phyloP scores from a whole-genome alignment of 305 asterid genomes.

The Euphrasia arctica region DNA sequence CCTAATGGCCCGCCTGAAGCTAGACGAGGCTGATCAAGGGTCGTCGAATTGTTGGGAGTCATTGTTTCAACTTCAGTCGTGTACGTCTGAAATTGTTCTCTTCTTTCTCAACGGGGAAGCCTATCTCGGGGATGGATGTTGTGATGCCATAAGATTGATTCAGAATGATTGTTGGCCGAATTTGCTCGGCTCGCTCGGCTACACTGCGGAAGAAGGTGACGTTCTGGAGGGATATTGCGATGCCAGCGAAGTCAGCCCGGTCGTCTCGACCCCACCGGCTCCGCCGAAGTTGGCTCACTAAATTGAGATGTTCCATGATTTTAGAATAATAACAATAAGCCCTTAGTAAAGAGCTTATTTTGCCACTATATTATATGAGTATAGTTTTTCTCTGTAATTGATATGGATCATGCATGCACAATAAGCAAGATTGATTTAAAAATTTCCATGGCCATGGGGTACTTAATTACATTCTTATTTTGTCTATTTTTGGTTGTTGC shows the following conservation, averaged over 20 bases:
- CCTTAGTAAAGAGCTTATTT: background rate
- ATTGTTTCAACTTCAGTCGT: constrained; percentile 49
- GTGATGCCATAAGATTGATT: constrained; percentile 51
- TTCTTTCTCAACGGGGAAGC: constrained; percentile 74
- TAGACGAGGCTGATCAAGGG: constrained; percentile 33
- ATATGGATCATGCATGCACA: background rate
- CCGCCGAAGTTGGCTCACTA: background rate
- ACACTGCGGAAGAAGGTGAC: constrained; percentile 46
- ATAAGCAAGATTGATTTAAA: background rate
- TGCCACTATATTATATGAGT: background rate
- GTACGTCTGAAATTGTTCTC: constrained; percentile 55
- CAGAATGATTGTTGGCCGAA: constrained; percentile 59
- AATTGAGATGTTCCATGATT: background rate
- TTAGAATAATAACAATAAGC: background rate
- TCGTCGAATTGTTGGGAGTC: constrained; percentile 54
- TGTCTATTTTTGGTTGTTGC: background rate
- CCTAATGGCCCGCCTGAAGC: constrained; percentile 32
- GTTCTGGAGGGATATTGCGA: constrained; percentile 63
- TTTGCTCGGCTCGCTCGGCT: constrained; percentile 59
- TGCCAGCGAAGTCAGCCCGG: constrained; percentile 26
- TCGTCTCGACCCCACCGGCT: constrained; percentile 29
- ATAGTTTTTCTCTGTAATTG: background rate
- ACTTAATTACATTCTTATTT: no score
- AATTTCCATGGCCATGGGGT: no score
- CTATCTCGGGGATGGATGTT: constrained; percentile 59